Base-by-base conservation (phyloP, 805 yeast species). In the Metschnikowia henanensis region DNA sequence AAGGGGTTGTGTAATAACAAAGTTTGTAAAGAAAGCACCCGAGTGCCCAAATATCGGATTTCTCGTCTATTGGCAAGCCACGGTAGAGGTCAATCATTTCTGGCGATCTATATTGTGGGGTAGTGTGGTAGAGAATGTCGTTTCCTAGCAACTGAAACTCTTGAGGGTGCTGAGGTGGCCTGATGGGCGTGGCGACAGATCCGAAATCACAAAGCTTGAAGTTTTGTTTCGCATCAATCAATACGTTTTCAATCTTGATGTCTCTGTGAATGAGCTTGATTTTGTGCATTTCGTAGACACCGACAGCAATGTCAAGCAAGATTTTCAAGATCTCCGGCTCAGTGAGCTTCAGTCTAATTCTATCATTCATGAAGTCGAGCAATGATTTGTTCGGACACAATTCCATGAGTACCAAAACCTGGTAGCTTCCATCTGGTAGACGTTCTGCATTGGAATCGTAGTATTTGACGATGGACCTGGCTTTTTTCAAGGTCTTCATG, bases 131-230 rank as follows among this genome's bases (percentile, higher is more conserved):
- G 57, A 88, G 78, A 43, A 92, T 81, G 61, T 92, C 97, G 57
- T 87, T 88, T 43, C 87, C 85, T 26, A 91, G 69, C n/a, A 76
- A 60, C 50, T 83, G 87, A 60, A 84, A 84, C 60, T 85, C 92
- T 45, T 79, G 81, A 34, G 77, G 81, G 54, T 81, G 84, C 46
- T 77, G 78, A 2, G 97, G 97, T 2, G 95, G 86, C 16, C 85
- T 68, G 6, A 87, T 55, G 61, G 59, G 80, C 0, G 83, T 75
- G 7, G 87, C 76, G 1, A 94, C 84, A 0, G 97, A 88, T 3
- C 99, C 99, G 66, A 94, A 94, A 67, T 94, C 99, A 58, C 96
- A 87, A 18, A 94, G 68, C 61, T 90, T 91, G 68, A 85, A 94
- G 52, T 76, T 74, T 46, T 83, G 80, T 2, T 75, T 61, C 3